A percentile compares a stretch with the other conserved stretches of the same genome.
These are phyloP conservation scores for Ajuga chamaepitys DNA, from an alignment of 257 asterid species.

Conservation along the genomic window DNA sequence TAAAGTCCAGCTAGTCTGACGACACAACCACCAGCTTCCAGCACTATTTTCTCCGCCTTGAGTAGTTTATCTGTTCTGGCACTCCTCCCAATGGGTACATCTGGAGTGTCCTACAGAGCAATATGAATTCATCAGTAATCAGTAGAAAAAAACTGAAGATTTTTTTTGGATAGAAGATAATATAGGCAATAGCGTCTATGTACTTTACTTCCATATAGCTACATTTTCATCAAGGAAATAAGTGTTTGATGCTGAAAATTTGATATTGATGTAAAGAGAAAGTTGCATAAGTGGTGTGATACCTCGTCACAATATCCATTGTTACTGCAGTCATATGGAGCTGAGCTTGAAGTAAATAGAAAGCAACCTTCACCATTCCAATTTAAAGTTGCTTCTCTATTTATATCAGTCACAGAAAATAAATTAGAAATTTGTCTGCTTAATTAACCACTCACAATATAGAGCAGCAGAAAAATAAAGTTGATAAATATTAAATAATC, in stretches of 20 bases:
- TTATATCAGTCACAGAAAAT: constrained; percentile 4
- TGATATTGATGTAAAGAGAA: not conserved
- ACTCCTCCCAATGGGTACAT: constrained; percentile 79
- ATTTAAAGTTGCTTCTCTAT: constrained; percentile 75
- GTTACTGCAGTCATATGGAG: constrained; percentile 80
- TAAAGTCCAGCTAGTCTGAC: constrained; percentile 96
- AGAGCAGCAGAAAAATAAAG: not conserved
- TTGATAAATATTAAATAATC: not conserved
- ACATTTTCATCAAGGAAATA: not conserved
- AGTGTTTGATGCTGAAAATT: not conserved
- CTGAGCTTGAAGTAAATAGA: constrained; percentile 93
- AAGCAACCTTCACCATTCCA: constrained; percentile 97
- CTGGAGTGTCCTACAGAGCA: constrained; percentile 62
- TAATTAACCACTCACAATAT: not conserved
- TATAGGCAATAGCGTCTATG: not conserved
- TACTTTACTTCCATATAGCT: not conserved
- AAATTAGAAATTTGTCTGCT: not conserved
- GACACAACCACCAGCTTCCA: constrained; percentile 83
- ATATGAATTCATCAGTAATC: constrained; percentile 6
- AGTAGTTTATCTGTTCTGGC: constrained; percentile 85
- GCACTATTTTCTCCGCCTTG: constrained; percentile 66
- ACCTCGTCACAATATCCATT: constrained; percentile 94
- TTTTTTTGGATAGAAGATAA: not conserved
- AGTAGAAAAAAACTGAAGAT: not conserved
- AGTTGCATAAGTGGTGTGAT: constrained; percentile 22